Evolutionary conservation across 768 basidiomycete genomes (phyloP).

Genomic region (Pleurotus giganteus): DNA sequence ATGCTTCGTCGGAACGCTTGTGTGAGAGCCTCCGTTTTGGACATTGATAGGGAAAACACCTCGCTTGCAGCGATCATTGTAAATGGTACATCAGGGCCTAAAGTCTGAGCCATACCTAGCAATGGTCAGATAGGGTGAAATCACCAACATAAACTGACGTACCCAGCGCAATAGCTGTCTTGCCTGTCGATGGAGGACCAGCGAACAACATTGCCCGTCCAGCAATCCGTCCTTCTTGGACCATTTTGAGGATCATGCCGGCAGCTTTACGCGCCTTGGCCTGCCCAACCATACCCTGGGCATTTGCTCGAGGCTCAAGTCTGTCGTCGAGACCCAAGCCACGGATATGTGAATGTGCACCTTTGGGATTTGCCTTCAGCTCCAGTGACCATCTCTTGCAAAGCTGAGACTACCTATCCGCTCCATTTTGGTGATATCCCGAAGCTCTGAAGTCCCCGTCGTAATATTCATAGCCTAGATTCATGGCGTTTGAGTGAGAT

Average conservation of each 20-base stretch:
- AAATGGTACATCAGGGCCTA: slow-evolving; percentile 94
- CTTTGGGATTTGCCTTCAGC: slow-evolving; percentile 34
- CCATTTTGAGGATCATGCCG: slow-evolving; percentile 97
- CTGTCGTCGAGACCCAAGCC: slow-evolving; percentile 92
- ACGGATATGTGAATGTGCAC: slow-evolving; percentile 92
- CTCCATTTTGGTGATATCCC: slow-evolving; percentile 92
- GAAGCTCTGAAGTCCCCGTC: slow-evolving; percentile 74
- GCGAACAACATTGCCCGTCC: slow-evolving; percentile 97
- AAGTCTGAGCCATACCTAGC: slow-evolving; percentile 91
- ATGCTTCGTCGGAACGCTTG: slow-evolving; percentile 96
- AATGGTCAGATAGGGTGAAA: not conserved
- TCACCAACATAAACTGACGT: slow-evolving; percentile 29
- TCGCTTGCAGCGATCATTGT: slow-evolving; percentile 98
- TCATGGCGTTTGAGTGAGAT: not conserved
- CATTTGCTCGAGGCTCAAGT: slow-evolving; percentile 83
- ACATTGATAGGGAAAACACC: slow-evolving; percentile 97
- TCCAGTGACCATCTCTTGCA: not conserved
- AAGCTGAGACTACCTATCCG: slow-evolving; percentile 60
- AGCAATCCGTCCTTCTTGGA: slow-evolving; percentile 93
- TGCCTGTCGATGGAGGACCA: slow-evolving; percentile 95
- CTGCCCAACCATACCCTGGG: slow-evolving; percentile 98
- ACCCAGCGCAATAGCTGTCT: slow-evolving; percentile 98
- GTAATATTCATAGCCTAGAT: slow-evolving; percentile 67
- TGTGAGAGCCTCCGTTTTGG: slow-evolving; percentile 96
- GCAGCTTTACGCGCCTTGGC: slow-evolving; percentile 95